phyloP scores from a whole-genome alignment of 371 early-diverging fungal genomes.

The Polyrhizophydium stewartii region DNA sequence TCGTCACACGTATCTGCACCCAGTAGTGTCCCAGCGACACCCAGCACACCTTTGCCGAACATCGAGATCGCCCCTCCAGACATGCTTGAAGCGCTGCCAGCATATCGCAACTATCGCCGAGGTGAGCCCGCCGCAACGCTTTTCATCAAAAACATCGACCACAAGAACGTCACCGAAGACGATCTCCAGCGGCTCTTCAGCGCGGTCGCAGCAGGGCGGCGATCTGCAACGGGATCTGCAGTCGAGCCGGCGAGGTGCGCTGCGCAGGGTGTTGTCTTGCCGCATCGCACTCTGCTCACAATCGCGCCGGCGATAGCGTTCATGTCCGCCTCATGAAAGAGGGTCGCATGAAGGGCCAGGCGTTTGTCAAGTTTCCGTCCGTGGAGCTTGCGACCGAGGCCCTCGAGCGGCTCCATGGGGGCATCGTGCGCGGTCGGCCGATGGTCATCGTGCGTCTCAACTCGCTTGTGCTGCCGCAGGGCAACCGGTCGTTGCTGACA shows the following conservation, averaged over 20 bases:
- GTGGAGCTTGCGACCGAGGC: constrained; percentile 22
- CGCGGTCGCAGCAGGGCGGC: constrained; percentile 9
- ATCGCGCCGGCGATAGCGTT: constrained; percentile 1
- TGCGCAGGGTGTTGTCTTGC: neutral
- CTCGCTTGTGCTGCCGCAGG: too few species aligned
- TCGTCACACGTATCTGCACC: too few species aligned
- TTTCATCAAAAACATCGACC: constrained; percentile 38
- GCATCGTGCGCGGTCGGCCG: constrained; percentile 30
- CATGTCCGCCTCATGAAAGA: constrained; percentile 27
- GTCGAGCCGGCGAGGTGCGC: neutral
- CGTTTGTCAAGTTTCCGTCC: constrained; percentile 31
- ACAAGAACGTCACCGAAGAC: constrained; percentile 24
- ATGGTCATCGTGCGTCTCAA: constrained; percentile 13
- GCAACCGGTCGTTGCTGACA: too few species aligned
- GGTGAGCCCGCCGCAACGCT: constrained; percentile 27
- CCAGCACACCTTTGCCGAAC: too few species aligned
- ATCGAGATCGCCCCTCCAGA: neutral
- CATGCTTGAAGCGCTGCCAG: constrained; percentile 9
- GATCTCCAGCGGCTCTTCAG: constrained; percentile 33
- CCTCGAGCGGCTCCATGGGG: constrained; percentile 31
- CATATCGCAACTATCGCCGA: constrained; percentile 29
- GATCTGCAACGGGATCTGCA: neutral
- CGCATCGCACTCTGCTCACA: neutral
- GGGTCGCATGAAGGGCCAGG: constrained; percentile 38
- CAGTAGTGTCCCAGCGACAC: too few species aligned